Conservation (phyloP, 2,329 filamentous ascomycete species). For the Arthrobotrys conoides region DNA sequence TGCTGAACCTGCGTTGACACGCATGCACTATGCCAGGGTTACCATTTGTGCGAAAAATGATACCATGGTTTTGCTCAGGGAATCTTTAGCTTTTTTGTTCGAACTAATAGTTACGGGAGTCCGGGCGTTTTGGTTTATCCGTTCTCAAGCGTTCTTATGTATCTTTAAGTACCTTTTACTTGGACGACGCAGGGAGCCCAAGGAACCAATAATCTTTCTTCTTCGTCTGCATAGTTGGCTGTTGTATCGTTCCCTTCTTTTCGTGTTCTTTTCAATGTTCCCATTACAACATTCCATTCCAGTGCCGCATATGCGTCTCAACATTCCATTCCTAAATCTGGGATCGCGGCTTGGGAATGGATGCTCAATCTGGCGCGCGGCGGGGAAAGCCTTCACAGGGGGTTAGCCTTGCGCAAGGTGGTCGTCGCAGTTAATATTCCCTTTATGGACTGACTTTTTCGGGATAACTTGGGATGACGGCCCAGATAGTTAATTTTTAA, state of each 20-base stretch:
- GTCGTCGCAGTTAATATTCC: constrained; percentile 1
- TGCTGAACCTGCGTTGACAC: constrained; percentile 58
- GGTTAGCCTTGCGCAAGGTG: not conserved
- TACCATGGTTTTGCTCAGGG: constrained; percentile 26
- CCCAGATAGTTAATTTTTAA: not conserved
- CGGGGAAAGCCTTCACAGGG: constrained; percentile 5
- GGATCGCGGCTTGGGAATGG: constrained; percentile 41
- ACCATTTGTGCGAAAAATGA: constrained; percentile 15
- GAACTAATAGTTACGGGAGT: constrained; percentile 4
- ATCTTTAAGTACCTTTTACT: constrained; percentile 21
- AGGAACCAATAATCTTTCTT: not conserved
- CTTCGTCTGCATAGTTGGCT: not conserved
- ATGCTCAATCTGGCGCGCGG: constrained; percentile 10
- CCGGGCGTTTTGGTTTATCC: not conserved
- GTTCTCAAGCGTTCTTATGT: constrained; percentile 12
- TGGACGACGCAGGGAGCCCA: constrained; percentile 19
- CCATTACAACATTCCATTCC: constrained; percentile 53
- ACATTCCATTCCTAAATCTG: constrained; percentile 49
- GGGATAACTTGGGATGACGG: not conserved
- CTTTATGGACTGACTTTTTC: not conserved
- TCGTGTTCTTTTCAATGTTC: not conserved
- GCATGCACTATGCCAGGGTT: constrained; percentile 40
- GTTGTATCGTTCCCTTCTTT: constrained; percentile 2
- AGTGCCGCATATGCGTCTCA: constrained; percentile 50
- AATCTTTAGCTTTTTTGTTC: constrained; percentile 1